phyloP scores from a whole-genome alignment of 768 basidiomycete genomes.

The Amanita pseudoporphyria region DNA sequence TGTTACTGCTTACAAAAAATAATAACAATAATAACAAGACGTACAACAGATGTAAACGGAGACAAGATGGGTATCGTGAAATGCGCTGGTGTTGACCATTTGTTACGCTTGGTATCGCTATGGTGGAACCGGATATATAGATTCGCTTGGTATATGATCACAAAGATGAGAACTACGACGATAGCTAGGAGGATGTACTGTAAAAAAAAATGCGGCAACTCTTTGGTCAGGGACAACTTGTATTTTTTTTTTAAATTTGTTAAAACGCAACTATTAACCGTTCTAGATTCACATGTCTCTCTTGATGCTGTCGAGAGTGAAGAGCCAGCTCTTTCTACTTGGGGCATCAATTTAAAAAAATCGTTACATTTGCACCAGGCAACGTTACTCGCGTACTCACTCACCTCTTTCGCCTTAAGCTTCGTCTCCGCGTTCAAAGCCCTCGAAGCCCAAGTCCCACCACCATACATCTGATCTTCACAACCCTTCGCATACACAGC shows the following conservation, averaged over 20 bases:
- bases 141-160: slow-evolving; percentile 25
- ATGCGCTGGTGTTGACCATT: slow-evolving; percentile 38
- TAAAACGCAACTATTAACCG: neutral
- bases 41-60: slow-evolving; percentile 69
- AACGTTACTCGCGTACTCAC: too few relatives aligned
- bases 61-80: slow-evolving; percentile 75
- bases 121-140: slow-evolving; percentile 17
- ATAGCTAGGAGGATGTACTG: slow-evolving; percentile 25
- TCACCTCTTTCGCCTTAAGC: slow-evolving; percentile 35
- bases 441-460: slow-evolving; percentile 59
- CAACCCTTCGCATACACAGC: neutral
- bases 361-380: too few relatives aligned
- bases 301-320: slow-evolving; percentile 32
- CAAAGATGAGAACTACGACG: slow-evolving; percentile 24
- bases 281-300: slow-evolving; percentile 41
- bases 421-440: slow-evolving; percentile 58
- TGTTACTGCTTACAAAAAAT: neutral
- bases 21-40: slow-evolving; percentile 16
- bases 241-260: neutral
- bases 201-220: too few relatives aligned
- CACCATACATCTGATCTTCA: slow-evolving; percentile 25
- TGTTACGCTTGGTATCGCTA: slow-evolving; percentile 14
- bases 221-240: too few relatives aligned
- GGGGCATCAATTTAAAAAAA: too few relatives aligned
- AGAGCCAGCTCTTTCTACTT: slow-evolving; percentile 33